Conservation (phyloP, 257 asterid genomes). For the Knoxia roxburghii region DNA sequence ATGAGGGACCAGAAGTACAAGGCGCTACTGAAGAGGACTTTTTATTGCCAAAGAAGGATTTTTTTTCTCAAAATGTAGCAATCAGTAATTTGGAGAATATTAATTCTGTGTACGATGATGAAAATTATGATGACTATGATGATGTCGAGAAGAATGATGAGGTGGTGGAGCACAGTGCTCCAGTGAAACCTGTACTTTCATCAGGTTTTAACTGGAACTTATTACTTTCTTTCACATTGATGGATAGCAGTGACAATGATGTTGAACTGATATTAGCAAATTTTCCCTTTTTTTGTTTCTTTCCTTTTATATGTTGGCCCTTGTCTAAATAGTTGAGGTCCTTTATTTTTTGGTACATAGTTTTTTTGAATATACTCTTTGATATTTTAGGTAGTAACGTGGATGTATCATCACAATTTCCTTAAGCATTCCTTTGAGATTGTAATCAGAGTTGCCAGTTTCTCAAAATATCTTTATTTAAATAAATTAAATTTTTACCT, state of each 20-base stretch:
- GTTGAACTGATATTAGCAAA: background rate
- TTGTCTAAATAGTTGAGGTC: background rate
- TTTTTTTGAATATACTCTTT: too few species aligned
- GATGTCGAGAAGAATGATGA: constrained; percentile 47
- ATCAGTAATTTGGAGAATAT: constrained; percentile 44
- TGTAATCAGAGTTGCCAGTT: background rate
- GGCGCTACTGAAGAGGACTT: constrained; percentile 85
- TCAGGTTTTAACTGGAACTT: constrained; percentile 44
- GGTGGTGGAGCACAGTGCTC: constrained; percentile 37
- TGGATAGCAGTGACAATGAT: background rate
- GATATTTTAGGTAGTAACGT: too few species aligned
- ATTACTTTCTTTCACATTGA: background rate
- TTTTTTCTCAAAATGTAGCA: constrained; percentile 52
- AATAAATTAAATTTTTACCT: background rate
- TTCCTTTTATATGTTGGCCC: background rate
- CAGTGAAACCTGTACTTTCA: constrained; percentile 32
- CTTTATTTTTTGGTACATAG: background rate
- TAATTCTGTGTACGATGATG: constrained; percentile 80
- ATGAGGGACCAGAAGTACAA: constrained; percentile 97
- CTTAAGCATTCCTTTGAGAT: background rate
- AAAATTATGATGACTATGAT: constrained; percentile 87
- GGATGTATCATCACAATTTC: background rate
- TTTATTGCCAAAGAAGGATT: constrained; percentile 68
- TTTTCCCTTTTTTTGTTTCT: background rate
- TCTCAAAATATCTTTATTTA: background rate